Base-by-base conservation (phyloP, 306 rosid genomes). In the Cucurbita moschata region DNA sequence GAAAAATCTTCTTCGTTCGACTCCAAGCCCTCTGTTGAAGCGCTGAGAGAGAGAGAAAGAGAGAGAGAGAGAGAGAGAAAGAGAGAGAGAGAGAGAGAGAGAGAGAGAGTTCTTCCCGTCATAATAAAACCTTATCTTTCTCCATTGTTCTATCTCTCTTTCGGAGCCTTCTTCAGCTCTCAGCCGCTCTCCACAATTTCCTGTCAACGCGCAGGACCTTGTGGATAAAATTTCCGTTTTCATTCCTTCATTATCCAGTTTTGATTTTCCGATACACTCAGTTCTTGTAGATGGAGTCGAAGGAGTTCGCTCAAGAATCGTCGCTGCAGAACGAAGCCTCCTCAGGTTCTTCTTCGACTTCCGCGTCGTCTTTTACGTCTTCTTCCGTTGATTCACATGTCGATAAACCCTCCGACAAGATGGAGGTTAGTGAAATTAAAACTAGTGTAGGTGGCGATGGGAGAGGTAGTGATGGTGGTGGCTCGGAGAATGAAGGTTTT, bases 401-500 rank as follows among this genome's bases (percentile, higher is more conserved):
- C 18, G 78, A 79, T 71, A 16, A 4, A 64, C 73, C 55, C n/a
- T 19, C 54, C 4, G 7, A 30, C 11, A 75, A n/a, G 26, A 61
- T 52, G 40, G 66, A 55, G 58, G 19, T 54, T 21, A 72, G 58
- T 53, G 30, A 70, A 49, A 72, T 57, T 49, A 30, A 74, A 64
- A 68, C 64, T 73, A 38, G 49, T 55, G 69, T 62, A 38, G 18
- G 62, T 46, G 58, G 56, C 38, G 77, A 79, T 75, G 69, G 49
- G 18, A 85, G 80, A 1, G 62, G 73, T 5, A 70, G 67, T 16
- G 79, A 69, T 14, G 74, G 18, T n/a, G 81, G 51, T 10, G 89
- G 82, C 40, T 82, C 88, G 7, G 96, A 86, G 1, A 51, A 67
- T 15, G 92, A 84, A 6, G 98, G 96, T 50, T 90, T 90, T 43